Conservation (phyloP, 192 early-diverging fungal genomes). For the Phlyctochytrium bullatum region DNA sequence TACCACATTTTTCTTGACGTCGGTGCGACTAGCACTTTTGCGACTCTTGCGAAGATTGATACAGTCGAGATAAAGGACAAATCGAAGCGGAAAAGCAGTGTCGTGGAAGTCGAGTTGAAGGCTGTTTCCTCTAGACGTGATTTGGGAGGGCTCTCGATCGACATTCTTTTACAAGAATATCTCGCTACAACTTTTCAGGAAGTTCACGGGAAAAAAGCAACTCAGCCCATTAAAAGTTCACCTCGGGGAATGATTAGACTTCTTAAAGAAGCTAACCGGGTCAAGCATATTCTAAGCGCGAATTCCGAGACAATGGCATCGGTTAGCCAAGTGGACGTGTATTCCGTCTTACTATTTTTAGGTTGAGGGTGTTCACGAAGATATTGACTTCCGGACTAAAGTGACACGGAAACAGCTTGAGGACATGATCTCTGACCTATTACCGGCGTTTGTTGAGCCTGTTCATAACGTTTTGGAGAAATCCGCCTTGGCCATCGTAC, state of each 20-base stretch:
- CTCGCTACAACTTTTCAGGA: constrained; percentile 76
- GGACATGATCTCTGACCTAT: constrained; percentile 45
- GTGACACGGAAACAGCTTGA: constrained; percentile 84
- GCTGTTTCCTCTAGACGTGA: constrained; percentile 77
- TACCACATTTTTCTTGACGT: constrained; percentile 96
- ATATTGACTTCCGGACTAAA: constrained; percentile 75
- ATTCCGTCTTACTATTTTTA: constrained; percentile 14
- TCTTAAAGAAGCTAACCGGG: constrained; percentile 89
- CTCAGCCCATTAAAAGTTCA: constrained; percentile 5
- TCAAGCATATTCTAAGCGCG: constrained; percentile 95
- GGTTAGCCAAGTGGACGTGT: constrained; percentile 31
- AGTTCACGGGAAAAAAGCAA: constrained; percentile 41
- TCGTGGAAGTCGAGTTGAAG: constrained; percentile 74
- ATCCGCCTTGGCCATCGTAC: constrained; percentile 36
- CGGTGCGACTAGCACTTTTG: constrained; percentile 94
- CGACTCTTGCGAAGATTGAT: constrained; percentile 78
- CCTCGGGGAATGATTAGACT: constrained; percentile 82
- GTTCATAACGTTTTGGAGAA: constrained; percentile 69
- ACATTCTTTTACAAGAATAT: constrained; percentile 76
- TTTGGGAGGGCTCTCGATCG: constrained; percentile 86
- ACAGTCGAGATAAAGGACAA: constrained; percentile 50
- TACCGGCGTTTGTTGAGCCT: constrained; percentile 66
- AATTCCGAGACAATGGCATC: constrained; percentile 85
- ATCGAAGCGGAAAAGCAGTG: constrained; percentile 34
- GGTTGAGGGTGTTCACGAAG: constrained; percentile 86